A percentile compares a stretch with the other conserved stretches of the same genome.
These are phyloP conservation scores for Aspergillus brunneoviolaceus DNA, from an alignment of 2,329 filamentous ascomycete genomes.

Conservation along the genomic window DNA sequence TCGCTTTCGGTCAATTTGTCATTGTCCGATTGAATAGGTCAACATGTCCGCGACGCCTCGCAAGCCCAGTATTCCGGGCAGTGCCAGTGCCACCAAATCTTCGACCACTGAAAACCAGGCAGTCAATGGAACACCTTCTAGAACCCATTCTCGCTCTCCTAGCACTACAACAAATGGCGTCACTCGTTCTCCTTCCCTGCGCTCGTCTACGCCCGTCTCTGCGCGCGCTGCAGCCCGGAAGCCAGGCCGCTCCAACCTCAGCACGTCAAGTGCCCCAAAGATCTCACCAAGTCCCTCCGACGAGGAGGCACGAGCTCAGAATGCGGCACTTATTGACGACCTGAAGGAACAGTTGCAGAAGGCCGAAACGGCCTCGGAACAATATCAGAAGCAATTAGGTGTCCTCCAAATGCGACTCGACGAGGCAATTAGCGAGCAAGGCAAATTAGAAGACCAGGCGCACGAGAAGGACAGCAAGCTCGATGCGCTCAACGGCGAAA, in stretches of 20 bases:
- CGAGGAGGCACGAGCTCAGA: slow-evolving; percentile 75
- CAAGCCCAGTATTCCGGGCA: slow-evolving; percentile 40
- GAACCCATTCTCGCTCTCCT: slow-evolving; percentile 49
- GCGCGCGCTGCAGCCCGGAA: slow-evolving; percentile 70
- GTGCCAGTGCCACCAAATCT: slow-evolving; percentile 35
- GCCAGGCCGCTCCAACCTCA: slow-evolving; percentile 46
- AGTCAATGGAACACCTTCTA: slow-evolving; percentile 36
- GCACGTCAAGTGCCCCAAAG: slow-evolving; percentile 46
- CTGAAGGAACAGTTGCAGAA: slow-evolving; percentile 78
- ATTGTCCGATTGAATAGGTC: slow-evolving; percentile 11
- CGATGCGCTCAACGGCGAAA: slow-evolving; percentile 78
- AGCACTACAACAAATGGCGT: slow-evolving; percentile 50
- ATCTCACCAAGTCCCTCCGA: slow-evolving; percentile 54
- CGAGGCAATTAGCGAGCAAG: slow-evolving; percentile 78
- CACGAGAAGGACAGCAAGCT: slow-evolving; percentile 85
- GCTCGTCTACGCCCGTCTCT: slow-evolving; percentile 59
- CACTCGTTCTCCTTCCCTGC: slow-evolving; percentile 65
- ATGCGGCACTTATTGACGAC: slow-evolving; percentile 76
- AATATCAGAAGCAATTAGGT: slow-evolving; percentile 79
- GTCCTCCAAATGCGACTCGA: slow-evolving; percentile 83
- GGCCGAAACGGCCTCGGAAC: slow-evolving; percentile 74
- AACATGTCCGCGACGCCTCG: slow-evolving; percentile 47
- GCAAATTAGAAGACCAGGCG: slow-evolving; percentile 79
- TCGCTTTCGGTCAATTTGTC: slow-evolving; percentile 8
- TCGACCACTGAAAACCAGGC: slow-evolving; percentile 30